A percentile compares a stretch with the other conserved stretches of the same genome.
Conservation (phyloP, 768 basidiomycete species). For the Rhizopogon vesiculosus region DNA sequence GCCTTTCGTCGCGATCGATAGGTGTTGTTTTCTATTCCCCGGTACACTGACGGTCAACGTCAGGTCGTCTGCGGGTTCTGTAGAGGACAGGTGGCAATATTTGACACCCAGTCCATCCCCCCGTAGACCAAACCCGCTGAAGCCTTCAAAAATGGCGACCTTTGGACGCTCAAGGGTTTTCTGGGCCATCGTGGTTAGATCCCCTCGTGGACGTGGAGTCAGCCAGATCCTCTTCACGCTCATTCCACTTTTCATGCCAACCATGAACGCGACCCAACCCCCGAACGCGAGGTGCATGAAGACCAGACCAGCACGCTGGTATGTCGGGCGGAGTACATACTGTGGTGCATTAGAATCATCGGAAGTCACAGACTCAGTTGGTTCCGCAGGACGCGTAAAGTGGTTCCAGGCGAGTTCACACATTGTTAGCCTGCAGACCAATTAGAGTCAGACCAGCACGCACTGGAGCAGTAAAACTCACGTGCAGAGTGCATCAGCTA, state of each 20-base stretch:
- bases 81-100: background rate
- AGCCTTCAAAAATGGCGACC: slow-evolving; percentile 7
- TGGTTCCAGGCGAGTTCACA: slow-evolving; percentile 23
- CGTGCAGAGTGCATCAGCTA: slow-evolving; percentile 26
- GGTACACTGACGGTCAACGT: background rate
- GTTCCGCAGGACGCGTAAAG: slow-evolving; percentile 16
- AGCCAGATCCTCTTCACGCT: slow-evolving; percentile 28
- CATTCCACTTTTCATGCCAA: slow-evolving; percentile 21
- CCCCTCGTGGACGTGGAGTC: slow-evolving; percentile 19
- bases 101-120: slow-evolving; percentile 1
- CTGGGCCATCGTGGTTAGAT: background rate
- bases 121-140: slow-evolving; percentile 10
- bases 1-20: slow-evolving; percentile 14
- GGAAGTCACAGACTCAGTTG: background rate
- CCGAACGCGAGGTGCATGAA: slow-evolving; percentile 24
- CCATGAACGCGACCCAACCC: slow-evolving; percentile 20
- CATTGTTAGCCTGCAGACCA: slow-evolving; percentile 17
- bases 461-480: slow-evolving; percentile 8
- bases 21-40: background rate
- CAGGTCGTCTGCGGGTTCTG: background rate
- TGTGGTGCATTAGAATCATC: slow-evolving; percentile 11
- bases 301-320: slow-evolving; percentile 24
- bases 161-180: background rate
- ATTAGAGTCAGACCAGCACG: background rate
- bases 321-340: slow-evolving; percentile 23